phyloP scores from a whole-genome alignment of 371 early-diverging fungal genomes.

The Mortierella sp. region DNA sequence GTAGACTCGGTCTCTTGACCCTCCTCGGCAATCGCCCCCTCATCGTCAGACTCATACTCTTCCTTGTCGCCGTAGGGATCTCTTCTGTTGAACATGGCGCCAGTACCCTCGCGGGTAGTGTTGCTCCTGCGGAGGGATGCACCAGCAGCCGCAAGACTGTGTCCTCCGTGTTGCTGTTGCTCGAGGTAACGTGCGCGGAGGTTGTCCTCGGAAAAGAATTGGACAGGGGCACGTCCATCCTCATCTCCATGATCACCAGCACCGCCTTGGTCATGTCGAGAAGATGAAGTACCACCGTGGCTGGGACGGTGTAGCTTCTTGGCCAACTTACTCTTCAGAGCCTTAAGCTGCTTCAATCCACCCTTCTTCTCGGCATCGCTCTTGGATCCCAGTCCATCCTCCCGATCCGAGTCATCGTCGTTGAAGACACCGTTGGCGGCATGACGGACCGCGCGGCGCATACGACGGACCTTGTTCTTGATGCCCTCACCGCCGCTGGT shows the following conservation, averaged over 20 bases:
- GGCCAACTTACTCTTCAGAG: slow-evolving; percentile 55
- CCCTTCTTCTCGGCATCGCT: slow-evolving; percentile 56
- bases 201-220: slow-evolving; percentile 58
- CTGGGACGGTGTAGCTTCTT: slow-evolving; percentile 53
- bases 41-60: slow-evolving; percentile 37
- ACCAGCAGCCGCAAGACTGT: slow-evolving; percentile 47
- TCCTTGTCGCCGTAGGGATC: slow-evolving; percentile 34
- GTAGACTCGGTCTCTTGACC: not conserved
- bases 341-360: slow-evolving; percentile 54
- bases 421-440: slow-evolving; percentile 47
- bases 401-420: slow-evolving; percentile 55
- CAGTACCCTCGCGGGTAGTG: slow-evolving; percentile 39
- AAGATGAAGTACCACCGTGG: slow-evolving; percentile 29
- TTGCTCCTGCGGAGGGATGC: slow-evolving; percentile 55
- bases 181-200: slow-evolving; percentile 49
- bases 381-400: slow-evolving; percentile 49
- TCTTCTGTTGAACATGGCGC: slow-evolving; percentile 7
- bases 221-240: slow-evolving; percentile 41
- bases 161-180: slow-evolving; percentile 39
- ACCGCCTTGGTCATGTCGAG: slow-evolving; percentile 12
- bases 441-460: slow-evolving; percentile 48
- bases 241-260: slow-evolving; percentile 10
- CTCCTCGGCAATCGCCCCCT: slow-evolving; percentile 6
- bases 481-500: slow-evolving; percentile 57
- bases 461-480: slow-evolving; percentile 50